A percentile compares a stretch with the other conserved stretches of the same genome.
phyloP scores from a whole-genome alignment of 495 filamentous ascomycete genomes.

The Tuber microsphaerosporum region DNA sequence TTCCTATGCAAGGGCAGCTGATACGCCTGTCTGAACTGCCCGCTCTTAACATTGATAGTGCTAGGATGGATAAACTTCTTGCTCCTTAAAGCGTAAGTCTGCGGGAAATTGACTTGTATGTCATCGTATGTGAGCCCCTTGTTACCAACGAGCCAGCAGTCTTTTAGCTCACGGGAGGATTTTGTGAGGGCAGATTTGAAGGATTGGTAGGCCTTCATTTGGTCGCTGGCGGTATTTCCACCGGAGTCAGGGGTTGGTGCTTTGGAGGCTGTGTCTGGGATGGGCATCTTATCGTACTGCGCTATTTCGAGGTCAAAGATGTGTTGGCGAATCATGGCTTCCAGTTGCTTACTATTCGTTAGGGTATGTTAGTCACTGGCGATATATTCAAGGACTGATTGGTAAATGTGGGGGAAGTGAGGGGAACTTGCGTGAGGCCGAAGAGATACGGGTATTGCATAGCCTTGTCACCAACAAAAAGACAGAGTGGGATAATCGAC shows the following conservation, averaged over 20 bases:
- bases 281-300: slow-evolving; percentile 25
- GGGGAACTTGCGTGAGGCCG: slow-evolving; percentile 18
- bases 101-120: slow-evolving; percentile 27
- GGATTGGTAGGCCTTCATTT: slow-evolving; percentile 26
- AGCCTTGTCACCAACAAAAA: slow-evolving; percentile 37
- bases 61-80: slow-evolving; percentile 32
- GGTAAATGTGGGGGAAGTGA: not conserved
- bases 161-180: slow-evolving; percentile 29
- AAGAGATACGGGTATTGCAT: slow-evolving; percentile 21
- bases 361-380: not conserved
- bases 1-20: slow-evolving; percentile 38
- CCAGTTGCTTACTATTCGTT: slow-evolving; percentile 33
- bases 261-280: slow-evolving; percentile 37
- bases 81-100: slow-evolving; percentile 26
- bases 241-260: slow-evolving; percentile 37
- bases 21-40: slow-evolving; percentile 33
- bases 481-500: slow-evolving; percentile 39
- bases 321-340: slow-evolving; percentile 39
- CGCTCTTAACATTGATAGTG: slow-evolving; percentile 18
- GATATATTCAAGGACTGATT: not conserved
- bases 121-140: slow-evolving; percentile 34
- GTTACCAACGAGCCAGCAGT: slow-evolving; percentile 37
- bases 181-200: slow-evolving; percentile 30
- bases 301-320: slow-evolving; percentile 37
- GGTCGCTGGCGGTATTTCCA: slow-evolving; percentile 21